phyloP scores from a whole-genome alignment of 345 rosid genomes.

The Moringa oleifera region DNA sequence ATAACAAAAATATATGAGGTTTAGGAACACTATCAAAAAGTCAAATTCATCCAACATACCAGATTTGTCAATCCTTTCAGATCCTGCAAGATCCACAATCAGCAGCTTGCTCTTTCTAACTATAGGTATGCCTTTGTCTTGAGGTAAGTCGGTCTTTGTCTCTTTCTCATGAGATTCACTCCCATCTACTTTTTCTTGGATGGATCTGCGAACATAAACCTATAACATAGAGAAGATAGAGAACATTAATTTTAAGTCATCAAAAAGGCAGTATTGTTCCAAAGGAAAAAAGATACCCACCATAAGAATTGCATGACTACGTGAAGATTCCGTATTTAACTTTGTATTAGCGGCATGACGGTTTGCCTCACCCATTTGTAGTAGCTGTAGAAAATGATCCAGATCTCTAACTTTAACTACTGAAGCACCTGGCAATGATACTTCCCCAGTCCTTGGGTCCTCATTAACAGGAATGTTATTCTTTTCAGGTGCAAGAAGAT shows the following conservation, averaged over 20 bases:
- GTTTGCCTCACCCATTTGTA: constrained; percentile 83
- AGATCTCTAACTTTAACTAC: constrained; percentile 53
- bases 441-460: constrained; percentile 81
- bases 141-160: constrained; percentile 28
- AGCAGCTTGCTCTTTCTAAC: constrained; percentile 90
- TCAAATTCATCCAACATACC: constrained; percentile 32
- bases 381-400: constrained; percentile 62
- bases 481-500: constrained; percentile 84
- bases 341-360: constrained; percentile 88
- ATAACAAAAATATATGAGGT: constrained; percentile 1
- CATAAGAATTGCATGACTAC: constrained; percentile 93
- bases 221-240: constrained; percentile 17
- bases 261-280: constrained; percentile 3
- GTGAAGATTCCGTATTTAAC: constrained; percentile 92
- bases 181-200: constrained; percentile 42
- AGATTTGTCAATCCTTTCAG: constrained; percentile 92
- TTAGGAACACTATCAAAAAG: background rate
- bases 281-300: constrained; percentile 29
- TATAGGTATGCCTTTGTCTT: constrained; percentile 39
- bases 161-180: constrained; percentile 19
- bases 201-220: constrained; percentile 64
- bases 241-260: constrained; percentile 2
- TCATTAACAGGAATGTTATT: constrained; percentile 64
- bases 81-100: constrained; percentile 95
- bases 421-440: constrained; percentile 69